Evolutionary conservation across 2,329 filamentous ascomycete genomes (phyloP).

Genomic region (Metarhizium album): DNA sequence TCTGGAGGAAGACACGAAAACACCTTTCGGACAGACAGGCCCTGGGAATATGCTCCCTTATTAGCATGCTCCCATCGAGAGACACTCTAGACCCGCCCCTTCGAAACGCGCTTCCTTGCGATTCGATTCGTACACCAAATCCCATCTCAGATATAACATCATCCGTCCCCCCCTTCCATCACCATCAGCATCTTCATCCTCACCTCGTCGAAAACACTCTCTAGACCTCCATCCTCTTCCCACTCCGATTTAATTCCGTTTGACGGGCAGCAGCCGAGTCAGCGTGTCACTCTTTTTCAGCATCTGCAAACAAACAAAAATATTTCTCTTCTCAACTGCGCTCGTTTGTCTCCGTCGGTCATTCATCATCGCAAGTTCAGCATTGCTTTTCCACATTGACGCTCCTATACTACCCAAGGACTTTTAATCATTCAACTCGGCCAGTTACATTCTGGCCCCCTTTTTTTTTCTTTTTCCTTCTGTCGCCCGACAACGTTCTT

Average conservation of each 20-base stretch:
- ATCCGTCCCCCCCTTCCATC: background rate
- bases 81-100: background rate
- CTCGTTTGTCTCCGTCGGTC: background rate
- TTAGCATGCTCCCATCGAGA: background rate
- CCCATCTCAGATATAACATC: background rate
- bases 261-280: background rate
- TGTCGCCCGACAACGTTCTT: background rate
- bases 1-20: background rate
- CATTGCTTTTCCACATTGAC: background rate
- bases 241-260: background rate
- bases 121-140: background rate
- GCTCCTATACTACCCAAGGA: background rate
- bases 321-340: background rate
- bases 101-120: background rate
- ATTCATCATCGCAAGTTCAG: background rate
- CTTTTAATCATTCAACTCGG: background rate
- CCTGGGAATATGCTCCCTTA: background rate
- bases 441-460: background rate
- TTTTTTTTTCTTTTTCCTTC: conserved; percentile 1
- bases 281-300: conserved; percentile 7
- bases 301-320: background rate
- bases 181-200: background rate
- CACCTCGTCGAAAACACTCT: background rate
- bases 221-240: background rate
- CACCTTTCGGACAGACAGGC: background rate